Conservation (phyloP, 176 grass and related monocot species). For the Neostapfia colusana region DNA sequence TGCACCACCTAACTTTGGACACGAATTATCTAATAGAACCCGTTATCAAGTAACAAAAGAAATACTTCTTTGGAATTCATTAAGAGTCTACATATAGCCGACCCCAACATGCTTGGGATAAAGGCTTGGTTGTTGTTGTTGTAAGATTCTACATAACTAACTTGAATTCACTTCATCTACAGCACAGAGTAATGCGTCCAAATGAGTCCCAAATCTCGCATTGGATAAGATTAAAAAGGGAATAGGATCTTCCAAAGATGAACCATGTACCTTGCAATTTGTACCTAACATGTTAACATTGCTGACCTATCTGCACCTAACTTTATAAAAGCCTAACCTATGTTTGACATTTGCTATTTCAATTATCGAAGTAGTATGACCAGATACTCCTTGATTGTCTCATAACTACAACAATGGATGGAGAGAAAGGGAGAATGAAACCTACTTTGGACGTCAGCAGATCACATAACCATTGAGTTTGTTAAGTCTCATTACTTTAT, state of each 20-base stretch:
- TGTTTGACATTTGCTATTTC: slow-evolving; percentile 2
- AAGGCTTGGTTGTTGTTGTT: too few species aligned
- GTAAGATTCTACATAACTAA: too few species aligned
- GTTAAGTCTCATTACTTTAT: slow-evolving; percentile 18
- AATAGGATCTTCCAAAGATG: slow-evolving; percentile 3
- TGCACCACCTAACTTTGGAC: neutral
- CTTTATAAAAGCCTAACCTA: neutral
- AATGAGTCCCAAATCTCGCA: slow-evolving; percentile 12
- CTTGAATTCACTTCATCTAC: slow-evolving; percentile 8
- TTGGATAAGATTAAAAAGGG: slow-evolving; percentile 1
- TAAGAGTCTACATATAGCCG: too few species aligned
- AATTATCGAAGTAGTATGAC: neutral
- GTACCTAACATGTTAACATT: slow-evolving; percentile 2
- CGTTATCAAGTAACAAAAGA: neutral
- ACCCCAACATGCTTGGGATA: too few species aligned
- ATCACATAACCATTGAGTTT: slow-evolving; percentile 6
- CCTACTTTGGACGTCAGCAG: slow-evolving; percentile 11
- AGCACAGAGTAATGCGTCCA: neutral
- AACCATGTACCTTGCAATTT: slow-evolving; percentile 14
- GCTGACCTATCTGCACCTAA: slow-evolving; percentile 16
- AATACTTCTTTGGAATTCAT: neutral
- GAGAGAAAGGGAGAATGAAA: neutral
- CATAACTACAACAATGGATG: neutral
- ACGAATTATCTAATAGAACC: neutral
- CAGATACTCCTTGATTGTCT: neutral